Evolutionary conservation across 2,329 filamentous ascomycete genomes (phyloP), one percentile per base, ranked within the genome.

Genomic region (Emergomyces pasteurianus): DNA sequence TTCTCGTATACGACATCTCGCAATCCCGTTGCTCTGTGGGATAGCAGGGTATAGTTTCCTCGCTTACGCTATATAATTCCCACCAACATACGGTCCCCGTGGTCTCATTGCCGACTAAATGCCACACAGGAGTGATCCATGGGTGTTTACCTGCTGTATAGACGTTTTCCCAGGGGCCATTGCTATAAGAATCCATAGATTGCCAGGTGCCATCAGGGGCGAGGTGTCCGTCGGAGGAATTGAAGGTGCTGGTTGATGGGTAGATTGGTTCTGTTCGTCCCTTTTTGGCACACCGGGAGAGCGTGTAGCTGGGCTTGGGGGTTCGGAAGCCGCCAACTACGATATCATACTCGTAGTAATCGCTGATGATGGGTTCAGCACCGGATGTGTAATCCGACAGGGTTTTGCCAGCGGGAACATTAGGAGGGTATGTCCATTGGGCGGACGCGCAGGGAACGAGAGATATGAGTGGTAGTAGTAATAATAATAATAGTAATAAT

Each of bases 261-360:
- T 58, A 58, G 26, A 58, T 58, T 18, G 57, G 57, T 21, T 50
- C 57, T 3, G 43, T 58, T 14, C 57, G 57, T 21, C 57, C 57
- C 18, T 49, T 31, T 58, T 58, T 26, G 31, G 57, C 43, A 43
- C 57, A 58, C 10, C 57, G 57, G 28, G 57, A 47, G 16, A 58
- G 9, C 18, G 14, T 16, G 31, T 52, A 58, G 43, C 43, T 52
- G n/a, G 57, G 31, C n/a, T 38, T 50, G 57, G 42, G 42, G 9
- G 57, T 58, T 49, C 18, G 5, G 57, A 58, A 58, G 21, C 57
- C 43, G 28, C 57, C 57, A 10, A 58, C 28, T 28, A 58, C 2
- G n/a, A 49, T 52, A 50, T 58, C 57, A 21, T 50, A 52, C 12
- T 34, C 26, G 57, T 49, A 31, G 21, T 38, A 58, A 36, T 58